phyloP scores from a whole-genome alignment of 2,329 filamentous ascomycete genomes.

The Phaeomoniella chlamydospora region DNA sequence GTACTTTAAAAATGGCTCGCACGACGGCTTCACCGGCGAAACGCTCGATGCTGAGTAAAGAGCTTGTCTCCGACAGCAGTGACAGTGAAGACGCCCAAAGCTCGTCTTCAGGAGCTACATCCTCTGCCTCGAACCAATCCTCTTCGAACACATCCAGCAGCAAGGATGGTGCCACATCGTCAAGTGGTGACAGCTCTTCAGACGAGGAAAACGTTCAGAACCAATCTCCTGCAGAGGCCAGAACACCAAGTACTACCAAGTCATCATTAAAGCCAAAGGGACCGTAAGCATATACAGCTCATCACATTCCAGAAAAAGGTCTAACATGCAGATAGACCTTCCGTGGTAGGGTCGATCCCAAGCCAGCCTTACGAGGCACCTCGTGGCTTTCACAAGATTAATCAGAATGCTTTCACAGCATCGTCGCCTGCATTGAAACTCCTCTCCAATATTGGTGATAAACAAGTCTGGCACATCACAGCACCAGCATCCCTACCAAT shows the following conservation, averaged over 20 bases:
- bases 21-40: not conserved
- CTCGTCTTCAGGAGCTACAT: not conserved
- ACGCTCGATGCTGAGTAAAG: not conserved
- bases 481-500: slow-evolving; percentile 28
- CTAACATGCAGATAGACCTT: slow-evolving; percentile 1
- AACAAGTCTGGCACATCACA: slow-evolving; percentile 33
- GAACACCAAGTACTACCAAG: too few relatives aligned
- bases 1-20: not conserved
- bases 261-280: too few relatives aligned
- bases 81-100: not conserved
- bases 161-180: too few relatives aligned
- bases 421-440: slow-evolving; percentile 17
- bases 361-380: slow-evolving; percentile 25
- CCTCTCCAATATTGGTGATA: slow-evolving; percentile 22
- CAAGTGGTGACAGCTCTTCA: too few relatives aligned
- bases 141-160: not conserved
- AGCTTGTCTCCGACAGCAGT: not conserved
- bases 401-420: slow-evolving; percentile 16
- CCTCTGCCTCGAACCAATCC: not conserved
- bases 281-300: too few relatives aligned
- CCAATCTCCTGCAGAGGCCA: too few relatives aligned
- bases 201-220: too few relatives aligned
- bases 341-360: slow-evolving; percentile 8
- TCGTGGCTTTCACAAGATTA: slow-evolving; percentile 23
- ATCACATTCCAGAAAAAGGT: too few relatives aligned